Conservation (phyloP, 441 rosid species). For the Adansonia gregorii region DNA sequence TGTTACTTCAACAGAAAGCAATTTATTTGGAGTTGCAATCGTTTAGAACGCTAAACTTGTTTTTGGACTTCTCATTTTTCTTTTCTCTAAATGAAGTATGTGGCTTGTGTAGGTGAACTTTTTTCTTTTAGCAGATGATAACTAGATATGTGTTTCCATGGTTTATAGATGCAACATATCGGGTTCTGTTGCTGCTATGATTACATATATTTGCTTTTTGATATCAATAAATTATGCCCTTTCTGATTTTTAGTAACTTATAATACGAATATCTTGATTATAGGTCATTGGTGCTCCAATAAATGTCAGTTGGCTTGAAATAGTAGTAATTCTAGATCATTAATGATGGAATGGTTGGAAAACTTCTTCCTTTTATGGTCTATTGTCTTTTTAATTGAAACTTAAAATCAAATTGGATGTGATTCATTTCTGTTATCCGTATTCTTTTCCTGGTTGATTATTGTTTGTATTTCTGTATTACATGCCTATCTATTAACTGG, state of each 20-base stretch:
- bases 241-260: too few relatives aligned
- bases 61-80: slow-evolving; percentile 14
- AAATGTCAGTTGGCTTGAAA: too few relatives aligned
- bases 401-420: background rate
- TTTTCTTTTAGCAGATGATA: background rate
- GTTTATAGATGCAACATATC: too few relatives aligned
- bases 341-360: background rate
- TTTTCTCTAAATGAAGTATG: background rate
- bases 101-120: slow-evolving; percentile 11
- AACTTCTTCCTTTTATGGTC: slow-evolving; percentile 2
- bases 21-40: background rate
- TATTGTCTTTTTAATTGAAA: slow-evolving; percentile 7
- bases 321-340: background rate
- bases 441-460: background rate
- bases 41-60: background rate
- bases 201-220: too few relatives aligned
- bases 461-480: background rate
- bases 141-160: background rate
- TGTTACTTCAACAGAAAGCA: slow-evolving; percentile 26
- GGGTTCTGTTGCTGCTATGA: too few relatives aligned
- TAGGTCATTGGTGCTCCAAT: too few relatives aligned
- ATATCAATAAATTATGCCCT: too few relatives aligned
- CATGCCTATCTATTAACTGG: slow-evolving; percentile 16
- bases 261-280: too few relatives aligned
- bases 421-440: background rate